phyloP scores from a whole-genome alignment of 768 basidiomycete genomes.

The Amanita fuliginea region DNA sequence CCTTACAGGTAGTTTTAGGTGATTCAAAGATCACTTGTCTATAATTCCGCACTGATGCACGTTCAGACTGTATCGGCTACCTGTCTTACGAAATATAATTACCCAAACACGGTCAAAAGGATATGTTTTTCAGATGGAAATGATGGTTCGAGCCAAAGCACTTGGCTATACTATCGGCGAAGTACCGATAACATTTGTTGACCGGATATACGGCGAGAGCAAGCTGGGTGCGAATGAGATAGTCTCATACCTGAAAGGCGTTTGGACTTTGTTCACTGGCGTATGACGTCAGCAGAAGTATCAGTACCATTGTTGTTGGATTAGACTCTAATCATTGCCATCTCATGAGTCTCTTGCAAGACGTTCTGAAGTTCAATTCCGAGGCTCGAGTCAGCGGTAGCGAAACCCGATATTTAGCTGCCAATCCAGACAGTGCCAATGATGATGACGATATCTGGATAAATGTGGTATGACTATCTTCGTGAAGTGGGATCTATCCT shows the following conservation, averaged over 20 bases:
- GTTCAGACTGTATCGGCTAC: constrained; percentile 60
- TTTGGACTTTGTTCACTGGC: constrained; percentile 66
- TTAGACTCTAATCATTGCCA: constrained; percentile 9
- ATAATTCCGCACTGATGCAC: background rate
- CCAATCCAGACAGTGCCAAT: constrained; percentile 28
- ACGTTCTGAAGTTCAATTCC: constrained; percentile 47
- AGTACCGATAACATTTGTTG: constrained; percentile 90
- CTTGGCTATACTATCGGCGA: constrained; percentile 83
- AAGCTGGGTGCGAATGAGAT: constrained; percentile 85
- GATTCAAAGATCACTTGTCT: constrained; percentile 13
- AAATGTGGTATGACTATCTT: constrained; percentile 44
- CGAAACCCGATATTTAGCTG: constrained; percentile 7
- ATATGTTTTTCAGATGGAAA: constrained; percentile 98
- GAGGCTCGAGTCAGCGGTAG: constrained; percentile 1
- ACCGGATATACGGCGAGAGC: constrained; percentile 88
- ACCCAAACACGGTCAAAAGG: constrained; percentile 77
- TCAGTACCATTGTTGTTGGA: background rate
- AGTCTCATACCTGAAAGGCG: constrained; percentile 78
- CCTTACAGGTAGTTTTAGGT: constrained; percentile 87
- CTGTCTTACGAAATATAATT: constrained; percentile 75
- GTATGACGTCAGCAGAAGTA: constrained; percentile 29
- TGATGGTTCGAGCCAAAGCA: constrained; percentile 85
- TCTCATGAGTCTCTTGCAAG: constrained; percentile 58
- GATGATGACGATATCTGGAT: constrained; percentile 65
- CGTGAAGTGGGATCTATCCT: constrained; percentile 5